Evolutionary conservation across 768 basidiomycete species (phyloP).

Genomic region (Hygrocybe coccinea): DNA sequence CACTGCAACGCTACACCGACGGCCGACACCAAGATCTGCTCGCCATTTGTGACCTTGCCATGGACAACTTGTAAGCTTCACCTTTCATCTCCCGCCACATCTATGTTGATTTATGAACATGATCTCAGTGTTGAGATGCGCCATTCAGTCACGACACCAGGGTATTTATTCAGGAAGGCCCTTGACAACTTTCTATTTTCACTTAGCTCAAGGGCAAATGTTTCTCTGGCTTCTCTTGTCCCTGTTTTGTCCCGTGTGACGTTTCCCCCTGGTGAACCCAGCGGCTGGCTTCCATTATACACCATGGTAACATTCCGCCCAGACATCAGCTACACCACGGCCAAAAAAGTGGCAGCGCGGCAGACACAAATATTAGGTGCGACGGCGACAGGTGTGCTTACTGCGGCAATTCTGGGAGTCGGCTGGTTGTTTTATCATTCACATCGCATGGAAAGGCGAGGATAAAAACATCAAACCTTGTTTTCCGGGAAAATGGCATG

Average conservation of each 20-base stretch:
- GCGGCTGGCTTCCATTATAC: constrained; percentile 90
- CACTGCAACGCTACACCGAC: constrained; percentile 74
- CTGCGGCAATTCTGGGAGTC: neutral
- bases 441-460: neutral
- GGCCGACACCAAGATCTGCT: constrained; percentile 82
- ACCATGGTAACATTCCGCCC: constrained; percentile 98
- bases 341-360: constrained; percentile 58
- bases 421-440: neutral
- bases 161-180: constrained; percentile 73
- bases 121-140: constrained; percentile 83
- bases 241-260: constrained; percentile 46
- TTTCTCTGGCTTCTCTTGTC: constrained; percentile 44
- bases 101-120: constrained; percentile 17
- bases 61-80: constrained; percentile 88
- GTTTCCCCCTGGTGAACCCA: constrained; percentile 55
- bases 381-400: constrained; percentile 44
- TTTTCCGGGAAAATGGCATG: constrained; percentile 24
- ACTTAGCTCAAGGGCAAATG: constrained; percentile 48
- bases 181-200: constrained; percentile 72
- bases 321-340: constrained; percentile 87
- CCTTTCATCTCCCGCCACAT: constrained; percentile 21
- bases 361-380: constrained; percentile 62
- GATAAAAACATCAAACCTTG: constrained; percentile 26
- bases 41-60: constrained; percentile 88
- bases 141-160: constrained; percentile 78